Evolutionary conservation across 495 filamentous ascomycete genomes (phyloP).

Genomic region (Rhizodiscina lignyota): DNA sequence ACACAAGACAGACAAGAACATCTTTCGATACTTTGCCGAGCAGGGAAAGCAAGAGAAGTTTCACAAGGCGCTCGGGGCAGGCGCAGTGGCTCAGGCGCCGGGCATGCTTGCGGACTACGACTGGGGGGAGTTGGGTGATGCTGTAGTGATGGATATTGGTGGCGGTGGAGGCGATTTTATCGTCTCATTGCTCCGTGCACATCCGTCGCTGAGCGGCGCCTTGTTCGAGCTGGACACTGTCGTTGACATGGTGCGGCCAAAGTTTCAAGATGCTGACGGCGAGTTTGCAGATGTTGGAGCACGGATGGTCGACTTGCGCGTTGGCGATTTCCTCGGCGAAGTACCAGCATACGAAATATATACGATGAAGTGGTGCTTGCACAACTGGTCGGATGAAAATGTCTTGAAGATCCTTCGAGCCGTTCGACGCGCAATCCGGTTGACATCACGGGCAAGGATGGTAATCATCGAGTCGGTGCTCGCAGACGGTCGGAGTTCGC

Average conservation of each 20-base stretch:
- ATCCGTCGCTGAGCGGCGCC: constrained; percentile 4
- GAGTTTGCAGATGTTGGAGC: constrained; percentile 3
- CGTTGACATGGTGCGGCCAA: constrained; percentile 1
- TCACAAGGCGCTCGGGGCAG: constrained; percentile 17
- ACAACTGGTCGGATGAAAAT: constrained; percentile 18
- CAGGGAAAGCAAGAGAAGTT: constrained; percentile 15
- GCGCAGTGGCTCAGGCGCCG: constrained; percentile 17
- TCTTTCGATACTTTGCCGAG: constrained; percentile 19
- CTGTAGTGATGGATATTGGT: constrained; percentile 10
- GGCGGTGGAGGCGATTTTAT: constrained; percentile 9
- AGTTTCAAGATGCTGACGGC: constrained; percentile 4
- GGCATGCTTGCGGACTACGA: constrained; percentile 20
- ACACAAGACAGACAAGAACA: constrained; percentile 18
- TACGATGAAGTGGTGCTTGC: constrained; percentile 19
- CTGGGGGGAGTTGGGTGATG: constrained; percentile 13
- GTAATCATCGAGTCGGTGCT: too few species aligned
- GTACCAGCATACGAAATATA: constrained; percentile 12
- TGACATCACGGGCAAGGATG: too few species aligned
- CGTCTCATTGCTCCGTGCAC: constrained; percentile 4
- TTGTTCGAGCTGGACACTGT: constrained; percentile 5
- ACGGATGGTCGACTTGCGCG: constrained; percentile 6
- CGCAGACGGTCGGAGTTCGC: too few species aligned
- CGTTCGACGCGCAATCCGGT: too few species aligned
- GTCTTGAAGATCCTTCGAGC: too few species aligned
- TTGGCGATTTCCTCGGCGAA: constrained; percentile 14